Base-by-base conservation (phyloP, 805 yeast genomes). In the Starmerella potacharoeniae region DNA sequence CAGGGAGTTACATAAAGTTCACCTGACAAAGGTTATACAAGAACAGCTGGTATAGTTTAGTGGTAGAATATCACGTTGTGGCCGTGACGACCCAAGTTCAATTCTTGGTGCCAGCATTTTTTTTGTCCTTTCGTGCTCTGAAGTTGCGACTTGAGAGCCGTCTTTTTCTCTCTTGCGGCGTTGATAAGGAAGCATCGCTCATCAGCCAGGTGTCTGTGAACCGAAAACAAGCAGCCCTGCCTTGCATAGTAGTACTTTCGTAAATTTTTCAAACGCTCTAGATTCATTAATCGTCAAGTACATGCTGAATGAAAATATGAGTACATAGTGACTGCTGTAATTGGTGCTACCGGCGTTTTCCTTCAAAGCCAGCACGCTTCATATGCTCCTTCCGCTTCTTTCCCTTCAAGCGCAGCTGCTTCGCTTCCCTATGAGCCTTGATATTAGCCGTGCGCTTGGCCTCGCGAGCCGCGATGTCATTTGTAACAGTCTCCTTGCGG, bases 401-500 rank as follows among this genome's bases (percentile, higher is more conserved):
- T 61, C 85, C 77, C 69, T 83, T 83, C 64, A 83, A 79, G 53
- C 93, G 91, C 49, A 54, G 37, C 55, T 55, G 53, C 54, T 60
- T 91, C 69, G 85, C 84, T 40, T 85, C 96, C 65, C 78, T 83
- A 71, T 96, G 81, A 49, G 86, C 81, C 67, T 83, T 82, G 68
- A 93, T 75, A 67, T 93, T 93, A 63, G 88, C 96, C 65, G 90
- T 96, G 69, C 97, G 81, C 75, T 93, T 84, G 73, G 88, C 86
- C 59, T 79, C 81, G 64, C 84, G 84, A 16, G 83, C 86, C 49
- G 81, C 77, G 52, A 85, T 82, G 40, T 83, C 82, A 62, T 83
- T 86, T 56, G 80, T 79, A 13, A 93, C 96, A 39, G 77, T 77
- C 63, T 83, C 85, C 67, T 86, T 83, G 61, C 99, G 80, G 51